Base-by-base conservation (phyloP, 164 flowering plant species). In the Litsea cubeba region DNA sequence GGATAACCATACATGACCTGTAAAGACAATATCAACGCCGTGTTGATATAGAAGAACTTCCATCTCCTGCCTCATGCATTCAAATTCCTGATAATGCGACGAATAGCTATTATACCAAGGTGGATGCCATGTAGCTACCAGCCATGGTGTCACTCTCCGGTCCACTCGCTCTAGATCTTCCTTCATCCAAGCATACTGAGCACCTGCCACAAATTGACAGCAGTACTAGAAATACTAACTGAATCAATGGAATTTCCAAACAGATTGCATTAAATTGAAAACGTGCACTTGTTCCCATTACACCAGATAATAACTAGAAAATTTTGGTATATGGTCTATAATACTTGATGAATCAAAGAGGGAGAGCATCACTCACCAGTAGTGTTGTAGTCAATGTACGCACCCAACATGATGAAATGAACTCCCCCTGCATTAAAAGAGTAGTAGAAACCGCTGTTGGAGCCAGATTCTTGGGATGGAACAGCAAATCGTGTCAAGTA, bases 51-150 rank as follows among this genome's bases (percentile, higher is more conserved):
- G 82, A 69, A 91, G 85, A 23, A 74, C 79, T 85, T 94, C 98
- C 97, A 94, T 89, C 79, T 89, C 90, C 79, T 84, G 90, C 74
- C 97, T 88, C 98, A 92, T 94, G 87, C 98, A 94, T 77, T 94
- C 98, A 81, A 91, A 91, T 82, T 94, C 98, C 81, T 91, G 94
- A 77, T 94, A 94, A 76, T 94, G 98, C 3, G 98, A 91, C 32
- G 91, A 83, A 75, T 92, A 94, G 80, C 96, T 94, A 68, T 89
- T 94, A 69, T 94, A 94, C 98, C 98, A 94, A 32, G 98, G 98
- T 12, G 98, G 79, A 82, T 94, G 98, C 98, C 96, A 92, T 30
- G 96, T 87, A 75, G 97, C 97, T 63, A 94, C 90, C 49, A 94
- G 79, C 98, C 98, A 94, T 35, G 97, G 98, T 20, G 95, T 94